Base-by-base conservation (phyloP, 139 green algal species). In the Eudorina sp. region DNA sequence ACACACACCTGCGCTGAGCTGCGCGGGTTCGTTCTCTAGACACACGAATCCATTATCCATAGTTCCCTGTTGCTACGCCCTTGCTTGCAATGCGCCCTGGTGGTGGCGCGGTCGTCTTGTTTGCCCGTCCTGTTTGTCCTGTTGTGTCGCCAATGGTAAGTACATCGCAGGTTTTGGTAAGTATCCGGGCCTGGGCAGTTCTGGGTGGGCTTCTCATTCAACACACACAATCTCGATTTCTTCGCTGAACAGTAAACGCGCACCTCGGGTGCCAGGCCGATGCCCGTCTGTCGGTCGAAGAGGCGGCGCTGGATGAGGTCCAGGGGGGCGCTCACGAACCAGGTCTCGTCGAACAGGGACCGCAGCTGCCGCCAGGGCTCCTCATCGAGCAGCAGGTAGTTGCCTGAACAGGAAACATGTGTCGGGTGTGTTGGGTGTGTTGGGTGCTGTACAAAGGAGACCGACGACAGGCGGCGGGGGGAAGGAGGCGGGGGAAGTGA, bases 361-460 rank as follows among this genome's bases (percentile, higher is more conserved):
- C 19, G 21, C 51, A 99, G 84, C 82, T 91, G 51, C 40, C 77
- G 23, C 93, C 94, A 96, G 0, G 93, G 93, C 34, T 92, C 80
- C 45, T 83, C 38, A 75, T 92, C 90, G 36, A 99, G 91, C 51
- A 98, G 91, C 55, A 99, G 45, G 79, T 99, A 99, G 90, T 98
- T 98, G 40, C 97, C 97, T 86, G 98, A 97, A 31, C 21, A 38
- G 62, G 62, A n/a, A n/a, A n/a, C n/a, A n/a, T n/a, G n/a, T n/a
- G n/a, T n/a, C n/a, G n/a, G n/a, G n/a, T n/a, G n/a, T n/a, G n/a
- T n/a, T n/a, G n/a, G n/a, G n/a, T n/a, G n/a, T n/a, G n/a, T n/a
- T n/a, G n/a, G n/a, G n/a, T n/a, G n/a, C n/a, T n/a, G n/a, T n/a
- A n/a, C n/a, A n/a, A n/a, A n/a, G 6, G 96, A 80, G n/a, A n/a